Percentiles rank a stretch among this genome's conserved stretches.
Evolutionary conservation across 305 asterid genomes (phyloP).

Genomic region (Fraxinus sp.): DNA sequence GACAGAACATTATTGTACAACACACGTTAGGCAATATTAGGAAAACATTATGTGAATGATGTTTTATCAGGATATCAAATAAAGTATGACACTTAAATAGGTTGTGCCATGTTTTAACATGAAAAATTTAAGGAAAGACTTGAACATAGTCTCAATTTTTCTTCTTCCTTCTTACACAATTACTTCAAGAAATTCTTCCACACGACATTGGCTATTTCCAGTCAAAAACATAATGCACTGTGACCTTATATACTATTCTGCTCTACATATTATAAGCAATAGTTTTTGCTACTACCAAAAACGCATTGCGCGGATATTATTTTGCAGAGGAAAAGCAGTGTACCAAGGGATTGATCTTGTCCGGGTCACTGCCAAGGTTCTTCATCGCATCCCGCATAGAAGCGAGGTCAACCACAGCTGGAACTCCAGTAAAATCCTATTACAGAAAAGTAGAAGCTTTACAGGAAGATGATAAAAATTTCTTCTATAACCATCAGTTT

Average conservation of each 20-base stretch:
- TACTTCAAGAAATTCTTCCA: not conserved
- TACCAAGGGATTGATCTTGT: conserved; percentile 63
- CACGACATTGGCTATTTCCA: not conserved
- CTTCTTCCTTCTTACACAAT: not conserved
- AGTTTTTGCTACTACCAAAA: not conserved
- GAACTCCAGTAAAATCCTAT: conserved; percentile 94
- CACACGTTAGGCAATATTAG: not conserved
- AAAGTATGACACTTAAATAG: not conserved
- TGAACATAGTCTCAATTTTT: not conserved
- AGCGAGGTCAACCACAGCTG: conserved; percentile 83
- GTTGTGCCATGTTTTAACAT: not conserved
- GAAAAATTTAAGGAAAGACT: not conserved
- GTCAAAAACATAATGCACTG: not conserved
- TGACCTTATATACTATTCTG: not conserved
- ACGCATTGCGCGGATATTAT: not conserved
- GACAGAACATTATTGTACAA: conserved; percentile 12
- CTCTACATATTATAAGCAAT: not conserved
- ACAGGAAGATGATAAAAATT: conserved; percentile 1
- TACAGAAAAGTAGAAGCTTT: not conserved
- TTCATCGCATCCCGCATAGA: conserved; percentile 88
- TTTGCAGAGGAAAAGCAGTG: not conserved
- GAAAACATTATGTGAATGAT: not conserved
- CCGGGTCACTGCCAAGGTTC: conserved; percentile 70
- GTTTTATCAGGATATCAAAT: not conserved
- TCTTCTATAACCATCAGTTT: not conserved